Percentiles rank a stretch among this genome's conserved stretches.
Conservation (phyloP, 805 yeast genomes). For the Ogataea angusta region DNA sequence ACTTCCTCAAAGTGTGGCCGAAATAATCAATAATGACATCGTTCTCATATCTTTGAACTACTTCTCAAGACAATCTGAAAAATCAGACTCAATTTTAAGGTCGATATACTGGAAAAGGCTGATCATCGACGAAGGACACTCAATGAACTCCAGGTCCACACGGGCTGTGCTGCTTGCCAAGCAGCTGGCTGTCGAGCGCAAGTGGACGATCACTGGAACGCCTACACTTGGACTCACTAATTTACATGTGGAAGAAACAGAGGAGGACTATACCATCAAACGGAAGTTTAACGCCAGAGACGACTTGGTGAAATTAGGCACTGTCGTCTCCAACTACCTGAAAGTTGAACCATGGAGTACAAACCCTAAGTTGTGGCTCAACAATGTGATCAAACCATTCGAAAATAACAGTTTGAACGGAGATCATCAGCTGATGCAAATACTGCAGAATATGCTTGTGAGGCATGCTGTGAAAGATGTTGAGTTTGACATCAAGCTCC, state of each 20-base stretch:
- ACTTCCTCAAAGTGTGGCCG: conserved; percentile 32
- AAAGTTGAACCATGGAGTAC: conserved; percentile 56
- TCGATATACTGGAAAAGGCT: conserved; percentile 62
- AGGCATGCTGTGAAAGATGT: conserved; percentile 56
- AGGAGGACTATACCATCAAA: conserved; percentile 43
- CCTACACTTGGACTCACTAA: conserved; percentile 70
- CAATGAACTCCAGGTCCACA: conserved; percentile 51
- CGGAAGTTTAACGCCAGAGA: conserved; percentile 48
- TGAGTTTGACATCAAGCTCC: conserved; percentile 52
- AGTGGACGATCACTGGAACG: conserved; percentile 76
- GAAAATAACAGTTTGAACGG: conserved; percentile 39
- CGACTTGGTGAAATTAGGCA: conserved; percentile 54
- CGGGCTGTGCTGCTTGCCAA: conserved; percentile 48
- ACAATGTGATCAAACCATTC: conserved; percentile 47
- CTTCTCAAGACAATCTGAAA: conserved; percentile 41
- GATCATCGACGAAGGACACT: conserved; percentile 75
- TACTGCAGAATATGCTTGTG: conserved; percentile 49
- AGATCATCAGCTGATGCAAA: conserved; percentile 36
- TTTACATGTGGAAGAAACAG: conserved; percentile 42
- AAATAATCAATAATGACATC: conserved; percentile 46
- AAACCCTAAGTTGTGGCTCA: conserved; percentile 46
- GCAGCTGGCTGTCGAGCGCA: conserved; percentile 51
- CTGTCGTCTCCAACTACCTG: conserved; percentile 49
- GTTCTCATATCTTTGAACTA: conserved; percentile 48
- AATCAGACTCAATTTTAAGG: conserved; percentile 35